Conservation (phyloP, 108 stramenopile species). For the Cylindrotheca fusiformis region DNA sequence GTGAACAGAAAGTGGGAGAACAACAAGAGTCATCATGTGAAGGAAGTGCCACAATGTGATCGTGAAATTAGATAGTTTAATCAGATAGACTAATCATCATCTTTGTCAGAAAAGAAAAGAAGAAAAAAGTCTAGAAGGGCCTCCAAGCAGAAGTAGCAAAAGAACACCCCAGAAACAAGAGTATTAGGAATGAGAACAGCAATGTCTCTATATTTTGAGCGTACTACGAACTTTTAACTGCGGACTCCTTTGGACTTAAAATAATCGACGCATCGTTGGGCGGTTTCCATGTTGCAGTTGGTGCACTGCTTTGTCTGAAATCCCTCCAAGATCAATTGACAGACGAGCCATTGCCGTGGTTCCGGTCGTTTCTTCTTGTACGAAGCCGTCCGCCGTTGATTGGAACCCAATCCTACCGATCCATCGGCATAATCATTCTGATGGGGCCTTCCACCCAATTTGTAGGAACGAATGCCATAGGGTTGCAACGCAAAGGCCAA, state of each 20-base stretch:
- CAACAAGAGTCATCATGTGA: background rate
- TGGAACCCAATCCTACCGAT: constrained; percentile 2
- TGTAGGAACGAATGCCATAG: background rate
- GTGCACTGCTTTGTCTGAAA: background rate
- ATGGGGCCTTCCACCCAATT: background rate
- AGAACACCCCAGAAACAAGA: too few relatives aligned
- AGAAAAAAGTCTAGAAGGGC: too few relatives aligned
- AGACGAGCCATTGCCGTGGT: constrained; percentile 4
- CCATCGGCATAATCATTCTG: background rate
- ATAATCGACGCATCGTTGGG: background rate
- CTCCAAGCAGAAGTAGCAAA: too few relatives aligned
- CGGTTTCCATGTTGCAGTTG: background rate
- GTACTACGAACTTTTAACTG: too few relatives aligned
- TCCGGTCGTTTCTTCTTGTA: constrained; percentile 9
- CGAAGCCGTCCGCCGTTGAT: background rate
- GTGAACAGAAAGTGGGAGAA: background rate
- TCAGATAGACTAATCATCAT: too few relatives aligned
- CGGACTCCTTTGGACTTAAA: too few relatives aligned
- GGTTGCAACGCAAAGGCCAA: constrained; percentile 6
- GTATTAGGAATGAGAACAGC: too few relatives aligned
- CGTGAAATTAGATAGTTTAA: too few relatives aligned
- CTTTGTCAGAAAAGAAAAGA: too few relatives aligned
- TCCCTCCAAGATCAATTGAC: background rate
- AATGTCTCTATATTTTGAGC: too few relatives aligned
- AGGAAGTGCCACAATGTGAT: too few relatives aligned